These are phyloP conservation scores for Oenanthe sinensis DNA, from an alignment of 129 eudicot species.

Conservation along the genomic window DNA sequence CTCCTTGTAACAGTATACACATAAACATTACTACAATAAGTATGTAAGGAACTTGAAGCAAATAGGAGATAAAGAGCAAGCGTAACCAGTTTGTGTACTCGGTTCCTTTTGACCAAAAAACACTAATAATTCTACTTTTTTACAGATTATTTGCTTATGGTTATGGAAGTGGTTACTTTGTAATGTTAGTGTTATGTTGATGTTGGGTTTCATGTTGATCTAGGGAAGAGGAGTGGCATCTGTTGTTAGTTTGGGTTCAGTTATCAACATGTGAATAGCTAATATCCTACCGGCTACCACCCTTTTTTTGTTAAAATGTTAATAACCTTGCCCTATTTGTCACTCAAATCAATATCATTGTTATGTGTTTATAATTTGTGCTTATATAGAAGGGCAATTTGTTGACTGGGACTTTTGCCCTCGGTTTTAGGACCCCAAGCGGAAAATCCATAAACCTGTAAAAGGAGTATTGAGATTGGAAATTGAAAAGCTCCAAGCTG, in stretches of 20 bases:
- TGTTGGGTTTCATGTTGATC: not conserved
- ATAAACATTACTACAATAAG: not conserved
- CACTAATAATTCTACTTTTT: not conserved
- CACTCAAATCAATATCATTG: not conserved
- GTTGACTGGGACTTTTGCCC: slow-evolving; percentile 8
- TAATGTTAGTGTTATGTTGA: not conserved
- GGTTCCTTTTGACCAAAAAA: not conserved
- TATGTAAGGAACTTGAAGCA: not conserved
- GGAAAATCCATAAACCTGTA: slow-evolving; percentile 97
- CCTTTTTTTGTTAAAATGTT: not conserved
- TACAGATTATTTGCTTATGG: not conserved
- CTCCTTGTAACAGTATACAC: not conserved
- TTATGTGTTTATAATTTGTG: not conserved
- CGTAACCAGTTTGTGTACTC: not conserved
- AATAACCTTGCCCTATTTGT: not conserved
- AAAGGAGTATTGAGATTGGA: slow-evolving; percentile 85
- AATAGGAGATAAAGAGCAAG: not conserved
- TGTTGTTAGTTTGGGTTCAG: not conserved
- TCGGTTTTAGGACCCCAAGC: slow-evolving; percentile 70
- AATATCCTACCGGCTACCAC: not conserved
- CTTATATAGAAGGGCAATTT: not conserved
- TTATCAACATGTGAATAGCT: not conserved
- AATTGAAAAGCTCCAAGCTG: slow-evolving; percentile 84
- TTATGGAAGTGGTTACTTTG: not conserved
- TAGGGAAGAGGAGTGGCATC: not conserved